A percentile compares a stretch with the other conserved stretches of the same genome.
Evolutionary conservation across 2,329 filamentous ascomycete species (phyloP).

Genomic region (Ophiocordyceps australis): DNA sequence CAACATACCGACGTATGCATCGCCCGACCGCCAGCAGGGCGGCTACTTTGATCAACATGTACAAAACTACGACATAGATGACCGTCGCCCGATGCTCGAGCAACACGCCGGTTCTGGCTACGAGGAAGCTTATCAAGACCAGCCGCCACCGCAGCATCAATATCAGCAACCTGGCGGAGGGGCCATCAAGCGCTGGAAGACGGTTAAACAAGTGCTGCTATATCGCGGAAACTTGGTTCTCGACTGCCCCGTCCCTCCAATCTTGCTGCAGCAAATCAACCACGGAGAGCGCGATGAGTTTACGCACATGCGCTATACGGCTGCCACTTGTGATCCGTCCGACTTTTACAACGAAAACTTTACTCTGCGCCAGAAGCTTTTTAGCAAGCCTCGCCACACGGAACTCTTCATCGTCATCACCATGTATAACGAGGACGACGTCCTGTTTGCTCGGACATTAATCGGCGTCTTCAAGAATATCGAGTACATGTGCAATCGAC

Average conservation of each 20-base stretch:
- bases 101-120: constrained; percentile 27
- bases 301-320: constrained; percentile 84
- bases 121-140: constrained; percentile 26
- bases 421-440: constrained; percentile 98
- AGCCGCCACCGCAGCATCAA: constrained; percentile 10
- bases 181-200: constrained; percentile 80
- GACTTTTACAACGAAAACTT: constrained; percentile 83
- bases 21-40: constrained; percentile 44
- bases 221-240: constrained; percentile 95
- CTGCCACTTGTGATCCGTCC: constrained; percentile 81
- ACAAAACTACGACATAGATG: constrained; percentile 52
- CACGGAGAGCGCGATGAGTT: constrained; percentile 87
- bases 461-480: constrained; percentile 97
- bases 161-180: constrained; percentile 16
- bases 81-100: constrained; percentile 59
- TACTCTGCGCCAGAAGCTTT: constrained; percentile 77
- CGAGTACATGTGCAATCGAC: constrained; percentile 90
- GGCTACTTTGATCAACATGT: constrained; percentile 29
- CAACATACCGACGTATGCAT: constrained; percentile 22
- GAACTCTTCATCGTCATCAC: constrained; percentile 94
- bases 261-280: constrained; percentile 69
- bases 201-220: constrained; percentile 92
- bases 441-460: constrained; percentile 90
- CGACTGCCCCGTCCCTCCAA: constrained; percentile 86
- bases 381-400: constrained; percentile 81